phyloP scores from a whole-genome alignment of 331 rosid species.

The Pyracantha coccinea region DNA sequence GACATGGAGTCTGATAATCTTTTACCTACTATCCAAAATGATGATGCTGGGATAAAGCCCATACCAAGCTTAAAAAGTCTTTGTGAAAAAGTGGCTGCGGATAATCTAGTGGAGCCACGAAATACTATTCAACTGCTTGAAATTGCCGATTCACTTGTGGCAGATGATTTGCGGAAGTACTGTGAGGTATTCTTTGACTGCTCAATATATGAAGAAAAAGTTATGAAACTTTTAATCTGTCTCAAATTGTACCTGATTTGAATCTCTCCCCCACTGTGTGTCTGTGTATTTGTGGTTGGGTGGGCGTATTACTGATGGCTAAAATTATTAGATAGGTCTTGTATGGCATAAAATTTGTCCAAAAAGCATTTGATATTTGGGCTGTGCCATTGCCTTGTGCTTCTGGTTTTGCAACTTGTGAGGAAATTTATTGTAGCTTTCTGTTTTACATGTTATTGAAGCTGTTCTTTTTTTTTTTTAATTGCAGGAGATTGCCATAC shows the following conservation, averaged over 20 bases:
- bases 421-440: neutral
- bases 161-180: conserved; percentile 66
- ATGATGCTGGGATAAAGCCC: conserved; percentile 26
- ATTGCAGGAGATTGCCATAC: conserved; percentile 74
- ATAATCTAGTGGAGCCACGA: conserved; percentile 88
- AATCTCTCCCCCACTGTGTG: neutral
- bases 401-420: too few relatives aligned
- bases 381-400: neutral
- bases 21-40: conserved; percentile 21
- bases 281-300: neutral
- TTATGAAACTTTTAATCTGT: neutral
- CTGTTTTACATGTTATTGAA: neutral
- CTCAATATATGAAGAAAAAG: neutral
- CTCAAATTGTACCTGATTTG: neutral
- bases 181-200: conserved; percentile 59
- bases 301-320: neutral
- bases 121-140: conserved; percentile 82
- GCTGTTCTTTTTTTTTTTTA: neutral
- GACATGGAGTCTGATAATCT: conserved; percentile 39
- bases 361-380: neutral
- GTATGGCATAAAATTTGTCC: neutral
- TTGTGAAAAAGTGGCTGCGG: conserved; percentile 85
- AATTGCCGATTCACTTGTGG: conserved; percentile 83
- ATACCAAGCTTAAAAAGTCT: conserved; percentile 79
- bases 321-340: neutral